Conservation (phyloP, 2,329 filamentous ascomycete species). For the Cytospora mali region DNA sequence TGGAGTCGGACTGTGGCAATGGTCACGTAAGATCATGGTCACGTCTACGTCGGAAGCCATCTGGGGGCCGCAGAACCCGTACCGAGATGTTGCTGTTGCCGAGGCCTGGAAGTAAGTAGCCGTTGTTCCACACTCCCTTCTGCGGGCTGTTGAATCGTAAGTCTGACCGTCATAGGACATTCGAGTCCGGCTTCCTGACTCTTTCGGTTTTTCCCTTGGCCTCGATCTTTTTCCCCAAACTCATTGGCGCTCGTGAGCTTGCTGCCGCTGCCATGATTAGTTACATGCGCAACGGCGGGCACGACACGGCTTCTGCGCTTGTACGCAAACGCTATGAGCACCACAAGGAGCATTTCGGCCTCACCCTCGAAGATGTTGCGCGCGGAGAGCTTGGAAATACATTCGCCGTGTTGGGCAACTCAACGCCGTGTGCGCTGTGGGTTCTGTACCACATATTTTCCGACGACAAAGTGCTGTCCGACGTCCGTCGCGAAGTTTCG, state of each 20-base stretch:
- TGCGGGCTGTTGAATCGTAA: background rate
- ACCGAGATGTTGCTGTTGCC: conserved; percentile 30
- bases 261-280: conserved; percentile 2
- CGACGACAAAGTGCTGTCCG: conserved; percentile 29
- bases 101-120: conserved; percentile 32
- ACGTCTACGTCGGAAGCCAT: conserved; percentile 33
- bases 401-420: conserved; percentile 33
- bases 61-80: conserved; percentile 35
- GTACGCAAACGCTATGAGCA: conserved; percentile 32
- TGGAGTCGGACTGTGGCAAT: conserved; percentile 27
- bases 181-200: background rate
- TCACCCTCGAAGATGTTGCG: conserved; percentile 32
- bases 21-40: conserved; percentile 31
- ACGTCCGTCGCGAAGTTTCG: conserved; percentile 30
- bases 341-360: conserved; percentile 26
- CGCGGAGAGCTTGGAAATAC: conserved; percentile 35
- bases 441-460: conserved; percentile 34
- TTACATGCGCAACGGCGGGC: conserved; percentile 32
- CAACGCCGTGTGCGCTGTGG: conserved; percentile 33
- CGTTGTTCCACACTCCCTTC: background rate
- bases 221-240: background rate
- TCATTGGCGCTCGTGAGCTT: conserved; percentile 2
- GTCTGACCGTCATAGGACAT: background rate
- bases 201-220: background rate
- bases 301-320: conserved; percentile 33